These are phyloP conservation scores for Metschnikowia dekortorum DNA, from an alignment of 805 yeast genomes.

Conservation along the genomic window DNA sequence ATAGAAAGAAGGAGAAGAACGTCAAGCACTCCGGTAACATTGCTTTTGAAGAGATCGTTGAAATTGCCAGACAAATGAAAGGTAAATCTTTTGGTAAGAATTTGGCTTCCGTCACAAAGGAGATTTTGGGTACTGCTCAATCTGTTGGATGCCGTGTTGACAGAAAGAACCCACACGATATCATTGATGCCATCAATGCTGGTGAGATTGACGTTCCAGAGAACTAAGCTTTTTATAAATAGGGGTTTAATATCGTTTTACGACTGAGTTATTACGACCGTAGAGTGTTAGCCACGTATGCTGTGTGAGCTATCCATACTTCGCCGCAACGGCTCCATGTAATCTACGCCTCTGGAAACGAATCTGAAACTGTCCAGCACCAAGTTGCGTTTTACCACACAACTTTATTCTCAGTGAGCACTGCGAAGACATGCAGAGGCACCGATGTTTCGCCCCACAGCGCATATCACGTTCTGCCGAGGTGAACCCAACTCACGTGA, in stretches of 20 bases:
- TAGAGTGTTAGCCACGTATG: not conserved
- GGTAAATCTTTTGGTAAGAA: slow-evolving; percentile 97
- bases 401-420: not conserved
- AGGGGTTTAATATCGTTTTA: slow-evolving; percentile 36
- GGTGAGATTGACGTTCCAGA: slow-evolving; percentile 95
- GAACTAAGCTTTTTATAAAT: slow-evolving; percentile 48
- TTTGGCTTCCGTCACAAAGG: slow-evolving; percentile 96
- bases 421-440: not conserved
- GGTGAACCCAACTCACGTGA: slow-evolving; percentile 2
- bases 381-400: not conserved
- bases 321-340: not conserved
- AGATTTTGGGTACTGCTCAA: slow-evolving; percentile 99
- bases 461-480: slow-evolving; percentile 3
- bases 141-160: slow-evolving; percentile 99
- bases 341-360: too few species aligned
- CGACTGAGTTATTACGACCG: slow-evolving; percentile 12
- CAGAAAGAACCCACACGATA: slow-evolving; percentile 98
- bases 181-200: slow-evolving; percentile 96
- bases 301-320: not conserved
- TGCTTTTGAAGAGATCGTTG: slow-evolving; percentile 92
- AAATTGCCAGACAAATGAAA: slow-evolving; percentile 96
- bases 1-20: slow-evolving; percentile 99
- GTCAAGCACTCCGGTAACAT: slow-evolving; percentile 99
- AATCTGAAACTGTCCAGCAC: not conserved
- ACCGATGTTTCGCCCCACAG: slow-evolving; percentile 5